Evolutionary conservation across 1,284 basidiomycete genomes (phyloP), one percentile per base, ranked within the genome.

Genomic region (Phellinidium pouzarii): DNA sequence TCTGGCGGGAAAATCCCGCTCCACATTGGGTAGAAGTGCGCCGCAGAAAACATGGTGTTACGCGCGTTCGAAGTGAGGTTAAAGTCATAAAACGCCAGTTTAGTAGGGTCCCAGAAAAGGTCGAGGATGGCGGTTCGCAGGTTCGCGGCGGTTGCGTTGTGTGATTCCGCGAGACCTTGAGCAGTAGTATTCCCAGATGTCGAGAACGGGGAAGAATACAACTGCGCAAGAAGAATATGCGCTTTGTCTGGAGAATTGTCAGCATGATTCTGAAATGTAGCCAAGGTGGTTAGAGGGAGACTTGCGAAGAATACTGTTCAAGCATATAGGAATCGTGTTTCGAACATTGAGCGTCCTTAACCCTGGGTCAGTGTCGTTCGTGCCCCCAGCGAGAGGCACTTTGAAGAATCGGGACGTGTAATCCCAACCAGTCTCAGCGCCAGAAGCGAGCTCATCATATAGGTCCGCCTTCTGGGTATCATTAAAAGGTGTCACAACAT

Each of bases 1-100:
- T 88, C 85, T 14, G 76, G 63, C 0, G 93, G 93, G 46, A 91
- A 73, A 62, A 96, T 91, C 22, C 82, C 86, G 51, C 78, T 84
- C 94, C 94, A 95, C 45, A 87, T 72, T 0, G 94, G 91, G 67
- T 91, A 94, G 67, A 88, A 91, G 1, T 82, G 82, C 1, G 88
- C 90, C 0, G 72, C 74, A 12, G 78, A 80, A 69, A 84, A 93
- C 44, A 90, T 65, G 20, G 63, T 65, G 56, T 80, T 84, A 52
- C 84, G 80, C 7, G 75, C 64, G 55, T 83, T 81, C 3, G 80
- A 76, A 2, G 79, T 83, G 43, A 82, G 67, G 67, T 91, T 90
- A 68, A 84, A 94, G 67, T 93, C 91, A 65, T 94, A 94, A 71
- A 94, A 95, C 3, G 84, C 90, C 25, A 91, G 73, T 72, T 89